Base-by-base conservation (phyloP, 176 grass and related monocot genomes). In the Carex kokanica region DNA sequence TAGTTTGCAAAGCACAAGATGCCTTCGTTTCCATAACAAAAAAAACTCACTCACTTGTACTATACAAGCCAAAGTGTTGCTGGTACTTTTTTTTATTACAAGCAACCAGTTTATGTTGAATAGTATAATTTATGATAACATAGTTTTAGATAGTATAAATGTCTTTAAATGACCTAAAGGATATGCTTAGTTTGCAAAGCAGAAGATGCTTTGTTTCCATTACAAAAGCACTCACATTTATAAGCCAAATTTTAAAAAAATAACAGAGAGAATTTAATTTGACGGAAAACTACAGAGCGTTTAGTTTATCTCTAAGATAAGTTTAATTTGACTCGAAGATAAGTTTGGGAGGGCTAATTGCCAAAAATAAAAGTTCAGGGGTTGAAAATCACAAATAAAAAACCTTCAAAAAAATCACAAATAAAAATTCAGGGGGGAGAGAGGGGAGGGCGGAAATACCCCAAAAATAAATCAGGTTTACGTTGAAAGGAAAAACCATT, bases 1-100 rank as follows among this genome's bases (percentile, higher is more conserved):
- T 68, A 68, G 32, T 68, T 68, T 68, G 15, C 32, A 68, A 38
- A 68, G 65, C 65, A 68, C 5, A 40, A 68, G 65, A 40, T n/a
- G 31, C 32, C 6, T 68, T 68, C 18, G 5, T 9, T 36, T 18
- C 17, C 15, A 38, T 67, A 15, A 67, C 21, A 62, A 62, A 62
- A 62, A 24, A 24, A 66, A 62, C 23, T 8, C 3, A 0, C 29
- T 38, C 65, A 68, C 34, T 8, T 61, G 20, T 11, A 61, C 34
- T 6, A 11, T 62, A 62, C 60, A 38, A 68, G 65, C 12, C 65
- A 38, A 68, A 68, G 16, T 43, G 65, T 68, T 68, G 27, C 32
- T 68, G 38, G 38, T 68, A 15, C 6, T 67, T 34, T 36, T 36
- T 38, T 43, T 43, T 43, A 34, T 24, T 40, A 68, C 65, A 68